Evolutionary conservation across 2,329 filamentous ascomycete species (phyloP).

Genomic region (Trichoderma oligosporum): DNA sequence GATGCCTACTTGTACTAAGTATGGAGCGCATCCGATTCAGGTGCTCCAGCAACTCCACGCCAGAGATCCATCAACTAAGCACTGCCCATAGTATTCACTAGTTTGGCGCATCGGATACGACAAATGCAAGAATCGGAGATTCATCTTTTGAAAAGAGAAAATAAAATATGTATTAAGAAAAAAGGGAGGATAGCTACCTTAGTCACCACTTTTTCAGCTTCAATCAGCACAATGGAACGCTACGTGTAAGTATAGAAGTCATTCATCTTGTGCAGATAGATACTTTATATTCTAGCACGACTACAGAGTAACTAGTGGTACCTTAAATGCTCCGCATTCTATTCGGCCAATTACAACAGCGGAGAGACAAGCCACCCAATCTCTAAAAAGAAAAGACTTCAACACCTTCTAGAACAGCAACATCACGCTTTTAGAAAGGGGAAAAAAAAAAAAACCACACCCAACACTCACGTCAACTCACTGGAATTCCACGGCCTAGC

Average conservation of each 20-base stretch:
- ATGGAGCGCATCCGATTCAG: not conserved
- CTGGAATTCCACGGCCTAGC: too few species aligned
- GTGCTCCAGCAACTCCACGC: conserved; percentile 3
- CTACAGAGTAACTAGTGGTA: too few species aligned
- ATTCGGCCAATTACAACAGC: conserved; percentile 6
- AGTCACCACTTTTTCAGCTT: not conserved
- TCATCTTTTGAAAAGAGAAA: not conserved
- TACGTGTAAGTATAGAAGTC: too few species aligned
- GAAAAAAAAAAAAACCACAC: not conserved
- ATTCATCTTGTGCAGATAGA: too few species aligned
- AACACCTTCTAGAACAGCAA: not conserved
- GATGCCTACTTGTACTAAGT: not conserved
- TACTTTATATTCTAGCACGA: too few species aligned
- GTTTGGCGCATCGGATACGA: not conserved
- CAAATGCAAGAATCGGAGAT: not conserved
- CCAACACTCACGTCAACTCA: too few species aligned
- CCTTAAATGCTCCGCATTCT: not conserved
- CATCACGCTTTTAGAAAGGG: not conserved
- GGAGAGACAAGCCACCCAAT: conserved; percentile 1
- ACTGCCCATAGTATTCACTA: not conserved
- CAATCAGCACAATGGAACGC: too few species aligned
- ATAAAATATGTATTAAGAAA: not conserved
- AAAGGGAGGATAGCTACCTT: not conserved
- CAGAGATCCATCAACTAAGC: conserved; percentile 4
- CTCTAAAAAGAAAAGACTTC: not conserved